Evolutionary conservation across 805 yeast species (phyloP).

Genomic region (Kuraishia floccosa): DNA sequence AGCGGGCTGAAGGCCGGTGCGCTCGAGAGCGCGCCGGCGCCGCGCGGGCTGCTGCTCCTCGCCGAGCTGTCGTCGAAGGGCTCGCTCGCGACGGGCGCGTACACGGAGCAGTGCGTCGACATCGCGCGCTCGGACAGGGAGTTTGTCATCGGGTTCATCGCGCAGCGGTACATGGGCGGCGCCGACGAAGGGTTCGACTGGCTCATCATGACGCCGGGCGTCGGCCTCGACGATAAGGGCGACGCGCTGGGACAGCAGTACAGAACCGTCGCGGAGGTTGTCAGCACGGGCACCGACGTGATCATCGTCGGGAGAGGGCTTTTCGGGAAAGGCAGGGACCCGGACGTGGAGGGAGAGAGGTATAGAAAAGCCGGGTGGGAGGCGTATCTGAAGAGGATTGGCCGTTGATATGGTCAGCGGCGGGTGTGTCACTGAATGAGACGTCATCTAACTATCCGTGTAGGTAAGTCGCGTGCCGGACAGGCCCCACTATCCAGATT

Average conservation of each 20-base stretch:
- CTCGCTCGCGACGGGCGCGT: slow-evolving; percentile 84
- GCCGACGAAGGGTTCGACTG: slow-evolving; percentile 83
- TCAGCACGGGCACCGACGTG: slow-evolving; percentile 80
- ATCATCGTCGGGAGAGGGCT: slow-evolving; percentile 98
- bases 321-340: slow-evolving; percentile 90
- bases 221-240: slow-evolving; percentile 93
- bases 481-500: too few species aligned
- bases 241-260: slow-evolving; percentile 96
- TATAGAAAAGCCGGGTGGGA: slow-evolving; percentile 93
- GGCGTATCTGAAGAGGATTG: slow-evolving; percentile 50
- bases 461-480: too few species aligned
- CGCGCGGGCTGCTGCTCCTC: slow-evolving; percentile 86
- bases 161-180: slow-evolving; percentile 83
- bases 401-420: slow-evolving; percentile 8
- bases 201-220: slow-evolving; percentile 97
- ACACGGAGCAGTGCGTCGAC: slow-evolving; percentile 79
- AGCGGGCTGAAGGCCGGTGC: slow-evolving; percentile 79
- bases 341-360: slow-evolving; percentile 75
- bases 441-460: background rate
- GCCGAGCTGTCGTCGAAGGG: slow-evolving; percentile 96
- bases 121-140: slow-evolving; percentile 76
- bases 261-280: slow-evolving; percentile 80
- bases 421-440: too few species aligned
- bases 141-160: slow-evolving; percentile 94
- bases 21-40: slow-evolving; percentile 38